These are phyloP conservation scores for Phialocephala subalpina DNA, from an alignment of 2,329 filamentous ascomycete species.

Conservation along the genomic window DNA sequence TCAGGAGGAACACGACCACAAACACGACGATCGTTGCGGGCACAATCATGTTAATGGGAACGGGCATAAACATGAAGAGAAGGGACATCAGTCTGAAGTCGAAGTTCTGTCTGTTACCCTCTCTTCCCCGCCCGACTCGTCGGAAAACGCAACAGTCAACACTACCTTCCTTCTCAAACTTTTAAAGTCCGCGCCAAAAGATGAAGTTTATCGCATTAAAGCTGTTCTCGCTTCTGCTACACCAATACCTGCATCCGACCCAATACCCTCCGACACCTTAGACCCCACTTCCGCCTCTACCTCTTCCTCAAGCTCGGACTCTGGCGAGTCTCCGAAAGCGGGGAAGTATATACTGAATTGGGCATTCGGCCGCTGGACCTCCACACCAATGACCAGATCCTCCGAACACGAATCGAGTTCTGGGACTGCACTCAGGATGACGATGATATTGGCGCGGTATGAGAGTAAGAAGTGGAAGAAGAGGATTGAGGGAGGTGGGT, in stretches of 20 bases:
- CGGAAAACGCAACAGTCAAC: conserved; percentile 50
- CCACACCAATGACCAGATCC: conserved; percentile 66
- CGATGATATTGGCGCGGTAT: conserved; percentile 75
- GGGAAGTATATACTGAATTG: conserved; percentile 91
- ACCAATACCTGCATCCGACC: conserved; percentile 58
- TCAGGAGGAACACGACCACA: conserved; percentile 39
- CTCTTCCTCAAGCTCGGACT: background rate
- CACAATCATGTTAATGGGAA: too few relatives aligned
- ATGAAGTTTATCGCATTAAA: conserved; percentile 97
- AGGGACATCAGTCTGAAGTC: conserved; percentile 80
- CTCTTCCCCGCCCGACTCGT: conserved; percentile 49
- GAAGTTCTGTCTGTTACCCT: conserved; percentile 89
- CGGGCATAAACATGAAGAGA: conserved; percentile 48
- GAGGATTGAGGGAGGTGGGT: conserved; percentile 67
- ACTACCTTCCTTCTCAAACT: conserved; percentile 71
- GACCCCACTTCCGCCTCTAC: too few relatives aligned
- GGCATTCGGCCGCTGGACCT: conserved; percentile 97
- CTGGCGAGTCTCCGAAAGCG: conserved; percentile 38
- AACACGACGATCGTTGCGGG: conserved; percentile 45
- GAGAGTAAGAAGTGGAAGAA: conserved; percentile 82
- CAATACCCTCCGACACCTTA: conserved; percentile 41
- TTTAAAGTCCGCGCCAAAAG: conserved; percentile 80
- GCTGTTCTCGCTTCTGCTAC: conserved; percentile 62
- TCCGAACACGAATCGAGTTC: conserved; percentile 64
- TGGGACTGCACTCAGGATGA: conserved; percentile 72